Percentiles rank a stretch among this genome's conserved stretches.
Evolutionary conservation across 805 yeast species (phyloP).

Genomic region (Brettanomyces custersianus): DNA sequence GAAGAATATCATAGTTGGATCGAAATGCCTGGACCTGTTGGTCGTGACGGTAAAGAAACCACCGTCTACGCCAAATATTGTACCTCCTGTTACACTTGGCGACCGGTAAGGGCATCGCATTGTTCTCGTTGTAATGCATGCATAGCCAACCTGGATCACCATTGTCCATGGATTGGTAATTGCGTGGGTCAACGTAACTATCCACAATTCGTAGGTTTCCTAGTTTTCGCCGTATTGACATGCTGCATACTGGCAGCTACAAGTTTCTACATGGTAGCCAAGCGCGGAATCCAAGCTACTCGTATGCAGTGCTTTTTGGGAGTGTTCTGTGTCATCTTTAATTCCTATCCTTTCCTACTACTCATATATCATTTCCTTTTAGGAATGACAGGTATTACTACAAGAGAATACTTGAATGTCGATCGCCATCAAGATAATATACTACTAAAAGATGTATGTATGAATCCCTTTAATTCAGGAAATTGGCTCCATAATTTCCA

Average conservation of each 20-base stretch:
- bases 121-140: constrained; percentile 66
- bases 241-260: constrained; percentile 21
- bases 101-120: constrained; percentile 70
- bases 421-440: constrained; percentile 21
- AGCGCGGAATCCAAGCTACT: constrained; percentile 15
- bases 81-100: constrained; percentile 58
- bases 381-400: constrained; percentile 51
- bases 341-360: constrained; percentile 50
- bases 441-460: constrained; percentile 22
- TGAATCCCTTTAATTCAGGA: constrained; percentile 30
- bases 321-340: constrained; percentile 34
- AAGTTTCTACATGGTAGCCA: constrained; percentile 21
- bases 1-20: constrained; percentile 47
- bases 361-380: constrained; percentile 46
- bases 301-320: constrained; percentile 45
- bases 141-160: constrained; percentile 53
- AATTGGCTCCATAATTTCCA: constrained; percentile 24
- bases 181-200: constrained; percentile 74
- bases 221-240: constrained; percentile 29
- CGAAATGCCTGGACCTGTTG: constrained; percentile 35
- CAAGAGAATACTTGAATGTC: constrained; percentile 59
- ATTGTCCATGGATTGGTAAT: constrained; percentile 56
- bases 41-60: constrained; percentile 1
- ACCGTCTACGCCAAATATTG: constrained; percentile 38
- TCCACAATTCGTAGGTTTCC: constrained; percentile 46